phyloP scores from a whole-genome alignment of 192 early-diverging fungal species.

The Mortierella claussenii region DNA sequence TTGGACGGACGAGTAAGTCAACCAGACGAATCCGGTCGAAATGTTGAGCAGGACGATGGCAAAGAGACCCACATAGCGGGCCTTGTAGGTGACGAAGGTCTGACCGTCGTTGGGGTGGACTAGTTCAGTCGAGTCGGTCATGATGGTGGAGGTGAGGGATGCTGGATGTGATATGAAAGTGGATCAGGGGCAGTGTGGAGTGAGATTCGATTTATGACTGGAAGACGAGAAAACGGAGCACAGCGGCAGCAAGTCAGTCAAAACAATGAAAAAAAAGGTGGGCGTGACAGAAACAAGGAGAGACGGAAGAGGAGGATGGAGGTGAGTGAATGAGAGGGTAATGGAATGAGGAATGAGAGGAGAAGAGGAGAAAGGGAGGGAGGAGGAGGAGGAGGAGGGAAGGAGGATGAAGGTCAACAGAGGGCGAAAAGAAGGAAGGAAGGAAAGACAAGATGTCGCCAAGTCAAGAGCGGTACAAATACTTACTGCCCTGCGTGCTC shows the following conservation, averaged over 20 bases:
- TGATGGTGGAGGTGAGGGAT: neutral
- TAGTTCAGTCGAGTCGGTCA: conserved; percentile 15
- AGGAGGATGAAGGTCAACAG: conserved; percentile 24
- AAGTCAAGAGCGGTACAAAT: no score
- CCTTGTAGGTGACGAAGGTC: conserved; percentile 53
- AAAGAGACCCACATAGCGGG: conserved; percentile 58
- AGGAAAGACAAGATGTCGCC: neutral
- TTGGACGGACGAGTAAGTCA: conserved; percentile 58
- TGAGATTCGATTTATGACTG: conserved; percentile 12
- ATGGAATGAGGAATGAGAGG: neutral
- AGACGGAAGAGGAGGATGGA: neutral
- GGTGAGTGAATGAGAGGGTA: neutral
- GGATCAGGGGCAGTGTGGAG: neutral
- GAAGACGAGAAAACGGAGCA: no score
- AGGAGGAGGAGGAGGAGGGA: conserved; percentile 14
- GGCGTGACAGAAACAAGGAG: neutral
- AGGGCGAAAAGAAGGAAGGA: conserved; percentile 1
- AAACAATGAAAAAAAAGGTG: neutral
- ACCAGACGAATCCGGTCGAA: conserved; percentile 59
- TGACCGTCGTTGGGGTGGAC: conserved; percentile 3
- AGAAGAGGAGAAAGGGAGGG: neutral
- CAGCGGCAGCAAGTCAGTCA: neutral
- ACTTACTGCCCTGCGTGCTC: no score
- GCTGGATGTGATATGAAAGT: neutral
- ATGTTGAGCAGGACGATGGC: conserved; percentile 61